Conservation (phyloP, 164 flowering plant species). For the Kalanchoe fedtschenkoi region DNA sequence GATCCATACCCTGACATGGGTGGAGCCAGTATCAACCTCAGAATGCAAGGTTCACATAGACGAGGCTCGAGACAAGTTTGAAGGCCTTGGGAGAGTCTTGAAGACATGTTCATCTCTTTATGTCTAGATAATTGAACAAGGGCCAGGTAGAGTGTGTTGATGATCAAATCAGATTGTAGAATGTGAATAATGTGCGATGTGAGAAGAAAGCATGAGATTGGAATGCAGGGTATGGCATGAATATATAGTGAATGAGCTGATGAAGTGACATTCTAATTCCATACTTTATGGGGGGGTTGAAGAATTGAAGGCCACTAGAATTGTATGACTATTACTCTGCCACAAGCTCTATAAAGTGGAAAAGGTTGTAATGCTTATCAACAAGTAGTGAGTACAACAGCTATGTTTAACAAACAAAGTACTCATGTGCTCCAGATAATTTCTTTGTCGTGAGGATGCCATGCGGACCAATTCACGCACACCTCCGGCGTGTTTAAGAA, state of each 20-base stretch:
- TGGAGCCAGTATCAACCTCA: slow-evolving; percentile 22
- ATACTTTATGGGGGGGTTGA: not conserved
- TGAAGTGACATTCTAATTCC: not conserved
- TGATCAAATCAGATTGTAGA: not conserved
- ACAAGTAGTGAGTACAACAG: not conserved
- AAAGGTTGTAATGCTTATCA: slow-evolving; percentile 3
- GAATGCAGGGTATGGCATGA: slow-evolving; percentile 13
- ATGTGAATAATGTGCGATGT: slow-evolving; percentile 7
- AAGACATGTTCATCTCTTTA: slow-evolving; percentile 21
- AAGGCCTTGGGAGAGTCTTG: slow-evolving; percentile 28
- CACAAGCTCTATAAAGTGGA: slow-evolving; percentile 5
- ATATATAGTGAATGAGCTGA: slow-evolving; percentile 30
- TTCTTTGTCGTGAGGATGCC: no score
- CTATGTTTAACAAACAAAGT: not conserved
- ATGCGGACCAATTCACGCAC: no score
- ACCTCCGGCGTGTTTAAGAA: no score
- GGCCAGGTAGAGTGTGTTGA: not conserved
- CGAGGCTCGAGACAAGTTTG: slow-evolving; percentile 35
- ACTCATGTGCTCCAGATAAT: not conserved
- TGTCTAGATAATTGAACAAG: not conserved
- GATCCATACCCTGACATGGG: slow-evolving; percentile 5
- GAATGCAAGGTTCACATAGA: slow-evolving; percentile 18
- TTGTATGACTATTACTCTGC: slow-evolving; percentile 1
- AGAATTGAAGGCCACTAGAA: slow-evolving; percentile 8
- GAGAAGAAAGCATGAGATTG: slow-evolving; percentile 15